Evolutionary conservation across 441 rosid species (phyloP), one percentile per base, ranked within the genome.

Genomic region (Erysimum pusillum): DNA sequence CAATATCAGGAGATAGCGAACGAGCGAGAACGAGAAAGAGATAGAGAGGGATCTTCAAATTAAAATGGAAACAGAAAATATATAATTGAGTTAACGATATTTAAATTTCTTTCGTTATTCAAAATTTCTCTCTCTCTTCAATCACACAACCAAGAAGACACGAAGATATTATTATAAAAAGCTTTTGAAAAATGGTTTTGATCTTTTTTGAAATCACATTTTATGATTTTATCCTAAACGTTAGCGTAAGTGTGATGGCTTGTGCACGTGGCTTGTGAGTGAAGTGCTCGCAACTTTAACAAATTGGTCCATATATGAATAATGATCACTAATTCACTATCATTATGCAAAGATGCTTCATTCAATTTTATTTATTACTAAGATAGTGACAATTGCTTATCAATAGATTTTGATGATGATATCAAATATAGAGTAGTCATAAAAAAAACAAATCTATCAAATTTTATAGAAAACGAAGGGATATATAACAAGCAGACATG

Each of bases 211-310:
- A 44, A 63, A 17, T 41, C 28, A 14, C 44, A 32, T 54, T 65
- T 34, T 56, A 6, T 56, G 72, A 57, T 45, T 74, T 57, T 46
- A 66, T 67, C 73, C 39, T 46, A 25, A 35, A 66, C 52, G 61
- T 57, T 67, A 58, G 61, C 78, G 78, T 75, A 58, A 58, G 9
- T 67, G 62, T 67, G 73, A 75, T 75, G 52, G 67, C 22, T 48
- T 68, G 36, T 31, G 69, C 79, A 76, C 79, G 79, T 76, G 69
- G 62, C 69, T 41, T 75, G 3, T 44, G 74, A 67, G 69, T 67
- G 69, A 75, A 67, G 62, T 48, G 54, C 69, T 68, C 68, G 46
- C 69, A 75, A 68, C 74, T 59, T 74, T 48, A 60, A 28, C 65
- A 17, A 18, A 1, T 67, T 48, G 78, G 62, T 67, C 45, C 25